These are phyloP conservation scores for Trypanosoma cruzi DNA, from an alignment of 208 protist genomes.

Conservation along the genomic window DNA sequence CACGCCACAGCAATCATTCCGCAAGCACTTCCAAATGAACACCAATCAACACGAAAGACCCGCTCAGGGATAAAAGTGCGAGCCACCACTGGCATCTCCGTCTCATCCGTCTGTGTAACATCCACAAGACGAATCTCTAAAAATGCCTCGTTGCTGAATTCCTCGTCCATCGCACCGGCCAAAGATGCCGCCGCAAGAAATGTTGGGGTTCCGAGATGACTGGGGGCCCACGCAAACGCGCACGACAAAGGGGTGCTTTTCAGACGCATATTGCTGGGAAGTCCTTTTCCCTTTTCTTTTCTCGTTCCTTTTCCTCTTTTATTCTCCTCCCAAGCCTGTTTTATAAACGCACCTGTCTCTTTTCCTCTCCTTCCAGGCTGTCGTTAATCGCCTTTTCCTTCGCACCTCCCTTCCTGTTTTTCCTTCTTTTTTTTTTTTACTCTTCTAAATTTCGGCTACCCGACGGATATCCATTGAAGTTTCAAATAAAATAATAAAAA, in stretches of 20 bases:
- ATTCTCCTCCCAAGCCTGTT: too few relatives aligned
- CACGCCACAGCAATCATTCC: constrained; percentile 78
- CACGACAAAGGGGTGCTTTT: constrained; percentile 61
- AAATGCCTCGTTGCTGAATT: constrained; percentile 68
- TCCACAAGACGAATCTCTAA: constrained; percentile 74
- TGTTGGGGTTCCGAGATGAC: constrained; percentile 42
- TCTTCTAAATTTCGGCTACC: too few relatives aligned
- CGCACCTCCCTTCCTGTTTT: background rate
- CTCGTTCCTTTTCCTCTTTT: too few relatives aligned
- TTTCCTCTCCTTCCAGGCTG: too few relatives aligned
- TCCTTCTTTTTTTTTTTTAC: constrained; percentile 16
- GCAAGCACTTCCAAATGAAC: constrained; percentile 39
- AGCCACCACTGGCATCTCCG: constrained; percentile 62
- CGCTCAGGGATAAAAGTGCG: constrained; percentile 54
- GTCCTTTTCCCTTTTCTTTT: background rate
- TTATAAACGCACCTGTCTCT: too few relatives aligned
- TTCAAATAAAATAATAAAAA: too few relatives aligned
- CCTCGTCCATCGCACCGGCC: constrained; percentile 69
- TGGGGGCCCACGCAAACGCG: constrained; percentile 81
- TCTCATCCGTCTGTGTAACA: constrained; percentile 69
- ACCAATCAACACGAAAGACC: constrained; percentile 82
- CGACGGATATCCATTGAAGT: too few relatives aligned
- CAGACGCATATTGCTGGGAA: constrained; percentile 44
- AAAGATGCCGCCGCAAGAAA: constrained; percentile 78
- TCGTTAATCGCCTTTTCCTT: background rate